These are phyloP conservation scores for Claviceps digitariae DNA, from an alignment of 2,329 filamentous ascomycete genomes.

Conservation along the genomic window DNA sequence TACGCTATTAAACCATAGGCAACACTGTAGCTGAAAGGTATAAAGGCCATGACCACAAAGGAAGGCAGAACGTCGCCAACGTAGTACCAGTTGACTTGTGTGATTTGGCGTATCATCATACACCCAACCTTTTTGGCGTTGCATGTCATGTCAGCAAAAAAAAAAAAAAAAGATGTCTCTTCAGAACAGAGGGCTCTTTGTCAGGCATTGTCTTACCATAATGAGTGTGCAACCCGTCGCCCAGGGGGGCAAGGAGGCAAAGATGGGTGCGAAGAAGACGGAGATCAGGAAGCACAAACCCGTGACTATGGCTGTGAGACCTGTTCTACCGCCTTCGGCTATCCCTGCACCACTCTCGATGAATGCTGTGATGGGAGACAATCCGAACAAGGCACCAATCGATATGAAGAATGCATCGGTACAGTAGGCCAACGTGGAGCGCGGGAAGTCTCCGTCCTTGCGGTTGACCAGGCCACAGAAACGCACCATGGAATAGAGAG, in stretches of 20 bases:
- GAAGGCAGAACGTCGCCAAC: constrained; percentile 64
- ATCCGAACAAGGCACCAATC: constrained; percentile 55
- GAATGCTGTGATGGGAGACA: constrained; percentile 59
- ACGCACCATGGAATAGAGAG: constrained; percentile 68
- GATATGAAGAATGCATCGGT: constrained; percentile 60
- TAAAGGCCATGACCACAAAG: constrained; percentile 60
- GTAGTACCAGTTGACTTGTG: constrained; percentile 63
- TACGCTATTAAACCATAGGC: constrained; percentile 64
- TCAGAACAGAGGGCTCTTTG: background rate
- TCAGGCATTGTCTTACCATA: constrained; percentile 28
- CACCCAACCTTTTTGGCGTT: constrained; percentile 44
- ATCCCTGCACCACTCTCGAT: constrained; percentile 67
- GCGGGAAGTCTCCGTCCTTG: constrained; percentile 68
- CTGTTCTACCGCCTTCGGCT: constrained; percentile 60
- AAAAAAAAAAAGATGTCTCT: background rate
- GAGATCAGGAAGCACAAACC: constrained; percentile 58
- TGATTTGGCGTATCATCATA: constrained; percentile 65
- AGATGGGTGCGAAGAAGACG: constrained; percentile 64
- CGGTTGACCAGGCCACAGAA: constrained; percentile 54
- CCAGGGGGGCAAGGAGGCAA: constrained; percentile 66
- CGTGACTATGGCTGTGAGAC: constrained; percentile 55
- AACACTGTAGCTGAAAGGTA: constrained; percentile 68
- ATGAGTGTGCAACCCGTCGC: constrained; percentile 63
- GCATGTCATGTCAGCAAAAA: background rate
- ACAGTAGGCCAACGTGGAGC: constrained; percentile 67